These are phyloP conservation scores for Prunus davidiana DNA, from an alignment of 306 rosid species.

Conservation along the genomic window DNA sequence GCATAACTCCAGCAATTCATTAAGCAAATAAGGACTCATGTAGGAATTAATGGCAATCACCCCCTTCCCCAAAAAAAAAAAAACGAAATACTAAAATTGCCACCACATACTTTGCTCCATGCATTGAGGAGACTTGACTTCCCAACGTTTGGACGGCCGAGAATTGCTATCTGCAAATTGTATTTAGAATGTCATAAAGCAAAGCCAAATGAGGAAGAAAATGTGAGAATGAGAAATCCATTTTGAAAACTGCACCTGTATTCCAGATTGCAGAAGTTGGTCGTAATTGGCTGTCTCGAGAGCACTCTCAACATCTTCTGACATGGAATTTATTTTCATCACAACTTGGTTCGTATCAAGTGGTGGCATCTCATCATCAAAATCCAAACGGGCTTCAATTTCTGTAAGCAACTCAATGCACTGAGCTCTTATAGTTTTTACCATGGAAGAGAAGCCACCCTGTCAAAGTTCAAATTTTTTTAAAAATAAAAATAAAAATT, in stretches of 20 bases:
- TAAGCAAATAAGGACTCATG: background rate
- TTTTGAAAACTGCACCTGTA: slow-evolving; percentile 52
- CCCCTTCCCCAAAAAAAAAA: background rate
- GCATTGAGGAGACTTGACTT: slow-evolving; percentile 99
- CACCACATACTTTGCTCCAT: slow-evolving; percentile 89
- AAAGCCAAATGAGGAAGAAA: background rate
- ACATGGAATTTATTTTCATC: slow-evolving; percentile 60
- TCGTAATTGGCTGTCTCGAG: slow-evolving; percentile 88
- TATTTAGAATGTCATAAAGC: background rate
- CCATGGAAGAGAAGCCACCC: slow-evolving; percentile 94
- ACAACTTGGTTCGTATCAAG: slow-evolving; percentile 54
- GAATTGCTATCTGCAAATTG: slow-evolving; percentile 80
- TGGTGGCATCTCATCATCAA: slow-evolving; percentile 95
- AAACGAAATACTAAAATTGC: background rate
- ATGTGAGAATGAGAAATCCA: background rate
- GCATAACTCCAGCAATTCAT: background rate
- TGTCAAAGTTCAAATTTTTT: slow-evolving; percentile 29
- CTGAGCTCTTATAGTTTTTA: slow-evolving; percentile 57
- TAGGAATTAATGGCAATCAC: background rate
- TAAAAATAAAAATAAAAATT: too few relatives aligned
- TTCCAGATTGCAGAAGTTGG: slow-evolving; percentile 94
- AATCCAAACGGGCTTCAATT: slow-evolving; percentile 95
- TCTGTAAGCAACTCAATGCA: slow-evolving; percentile 93
- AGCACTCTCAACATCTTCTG: slow-evolving; percentile 73
- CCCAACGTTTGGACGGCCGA: slow-evolving; percentile 97